Conservation (phyloP, 2,329 filamentous ascomycete species). For the Microascus cirrosus region DNA sequence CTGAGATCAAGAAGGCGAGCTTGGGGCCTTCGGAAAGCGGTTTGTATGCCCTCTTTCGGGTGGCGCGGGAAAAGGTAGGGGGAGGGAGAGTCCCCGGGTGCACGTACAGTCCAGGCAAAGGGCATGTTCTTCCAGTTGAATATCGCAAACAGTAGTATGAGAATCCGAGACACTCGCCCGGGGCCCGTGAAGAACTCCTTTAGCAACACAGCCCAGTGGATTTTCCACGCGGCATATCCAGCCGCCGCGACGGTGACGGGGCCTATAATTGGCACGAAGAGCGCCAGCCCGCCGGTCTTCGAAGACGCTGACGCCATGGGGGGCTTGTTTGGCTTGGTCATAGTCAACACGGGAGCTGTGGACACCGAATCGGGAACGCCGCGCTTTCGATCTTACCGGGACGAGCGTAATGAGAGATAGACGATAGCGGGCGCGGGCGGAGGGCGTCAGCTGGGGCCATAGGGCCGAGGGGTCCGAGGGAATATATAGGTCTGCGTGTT, state of each 20-base stretch:
- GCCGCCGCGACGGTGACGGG: conserved; percentile 28
- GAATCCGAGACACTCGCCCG: conserved; percentile 38
- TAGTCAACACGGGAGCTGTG: conserved; percentile 11
- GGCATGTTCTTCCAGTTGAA: conserved; percentile 66
- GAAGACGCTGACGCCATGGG: conserved; percentile 18
- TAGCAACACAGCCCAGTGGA: conserved; percentile 27
- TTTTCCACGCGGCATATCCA: conserved; percentile 34
- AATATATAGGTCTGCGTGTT: neutral
- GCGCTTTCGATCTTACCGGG: neutral
- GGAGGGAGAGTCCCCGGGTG: neutral
- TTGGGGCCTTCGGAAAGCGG: neutral
- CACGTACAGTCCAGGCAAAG: conserved; percentile 62
- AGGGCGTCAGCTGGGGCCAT: neutral
- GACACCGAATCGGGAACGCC: conserved; percentile 2
- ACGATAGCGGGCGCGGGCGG: neutral
- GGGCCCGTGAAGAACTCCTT: conserved; percentile 40
- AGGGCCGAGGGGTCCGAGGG: neutral
- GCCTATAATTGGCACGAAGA: conserved; percentile 22
- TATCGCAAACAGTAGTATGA: conserved; percentile 43
- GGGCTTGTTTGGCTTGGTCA: conserved; percentile 6
- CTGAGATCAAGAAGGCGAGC: neutral
- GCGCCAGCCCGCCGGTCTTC: conserved; percentile 20
- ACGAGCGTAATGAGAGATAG: neutral
- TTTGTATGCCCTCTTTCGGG: neutral
- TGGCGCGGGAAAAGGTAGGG: neutral